Percentiles rank a stretch among this genome's conserved stretches.
Conservation (phyloP, 2,329 filamentous ascomycete genomes). For the Juglanconis juglandina region DNA sequence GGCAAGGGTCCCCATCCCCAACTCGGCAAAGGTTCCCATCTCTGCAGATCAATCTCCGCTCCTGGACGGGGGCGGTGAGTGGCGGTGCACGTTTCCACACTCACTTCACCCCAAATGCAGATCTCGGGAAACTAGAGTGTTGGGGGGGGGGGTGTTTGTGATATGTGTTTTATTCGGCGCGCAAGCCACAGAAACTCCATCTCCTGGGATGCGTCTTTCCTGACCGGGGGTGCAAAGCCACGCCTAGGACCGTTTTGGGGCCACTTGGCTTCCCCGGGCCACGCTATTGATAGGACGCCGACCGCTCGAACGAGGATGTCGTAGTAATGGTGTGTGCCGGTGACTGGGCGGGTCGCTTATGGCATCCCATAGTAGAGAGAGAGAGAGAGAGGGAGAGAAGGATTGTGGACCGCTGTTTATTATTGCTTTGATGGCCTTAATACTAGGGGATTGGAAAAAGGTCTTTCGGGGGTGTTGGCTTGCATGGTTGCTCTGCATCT, state of each 20-base stretch:
- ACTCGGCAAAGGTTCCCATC: background rate
- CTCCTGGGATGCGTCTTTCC: background rate
- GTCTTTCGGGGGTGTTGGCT: no score
- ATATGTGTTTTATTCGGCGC: background rate
- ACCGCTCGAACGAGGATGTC: background rate
- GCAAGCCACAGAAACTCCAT: conserved; percentile 4
- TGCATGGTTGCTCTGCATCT: no score
- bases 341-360: background rate
- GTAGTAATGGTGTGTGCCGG: background rate
- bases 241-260: background rate
- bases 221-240: background rate
- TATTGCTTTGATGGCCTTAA: background rate
- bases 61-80: background rate
- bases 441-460: background rate
- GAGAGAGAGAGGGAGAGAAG: background rate
- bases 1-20: no score
- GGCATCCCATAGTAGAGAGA: background rate
- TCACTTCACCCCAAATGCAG: background rate
- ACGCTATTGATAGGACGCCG: background rate
- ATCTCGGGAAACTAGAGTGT: background rate
- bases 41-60: conserved; percentile 7
- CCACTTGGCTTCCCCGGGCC: background rate
- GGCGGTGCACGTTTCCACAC: conserved; percentile 5
- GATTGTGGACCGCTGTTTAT: background rate
- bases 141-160: no score